These are phyloP conservation scores for Catunica adiposa DNA, from an alignment of 2,329 filamentous ascomycete species.

Conservation along the genomic window DNA sequence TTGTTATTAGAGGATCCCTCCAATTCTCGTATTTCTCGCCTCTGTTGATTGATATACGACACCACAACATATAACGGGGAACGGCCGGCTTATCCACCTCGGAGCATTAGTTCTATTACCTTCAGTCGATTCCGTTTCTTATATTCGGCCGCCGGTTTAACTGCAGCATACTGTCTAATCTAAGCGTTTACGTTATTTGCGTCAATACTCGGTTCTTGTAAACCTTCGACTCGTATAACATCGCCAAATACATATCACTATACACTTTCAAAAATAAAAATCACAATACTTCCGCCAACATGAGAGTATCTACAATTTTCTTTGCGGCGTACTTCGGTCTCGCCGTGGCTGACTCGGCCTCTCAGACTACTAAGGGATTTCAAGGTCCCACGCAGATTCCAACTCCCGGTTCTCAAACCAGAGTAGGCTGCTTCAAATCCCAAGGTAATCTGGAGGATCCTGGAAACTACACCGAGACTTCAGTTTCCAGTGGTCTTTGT, in stretches of 20 bases:
- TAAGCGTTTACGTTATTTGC: neutral
- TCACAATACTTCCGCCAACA: neutral
- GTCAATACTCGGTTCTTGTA: neutral
- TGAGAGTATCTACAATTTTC: conserved; percentile 12
- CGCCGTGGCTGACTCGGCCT: conserved; percentile 2
- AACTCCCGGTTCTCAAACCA: conserved; percentile 23
- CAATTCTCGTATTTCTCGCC: conserved; percentile 6
- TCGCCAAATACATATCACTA: neutral
- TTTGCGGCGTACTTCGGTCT: neutral
- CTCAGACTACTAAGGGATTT: conserved; percentile 19
- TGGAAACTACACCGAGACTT: conserved; percentile 15
- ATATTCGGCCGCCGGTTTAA: neutral
- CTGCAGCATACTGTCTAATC: neutral
- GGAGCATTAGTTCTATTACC: conserved; percentile 4
- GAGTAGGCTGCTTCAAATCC: conserved; percentile 36
- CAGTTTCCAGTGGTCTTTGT: conserved; percentile 28
- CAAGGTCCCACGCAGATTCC: conserved; percentile 23
- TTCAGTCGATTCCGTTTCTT: neutral
- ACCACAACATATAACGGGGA: conserved; percentile 8
- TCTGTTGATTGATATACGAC: conserved; percentile 1
- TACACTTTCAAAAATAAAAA: neutral
- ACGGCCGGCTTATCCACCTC: conserved; percentile 12
- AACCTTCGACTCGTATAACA: neutral
- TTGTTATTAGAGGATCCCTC: too few species aligned
- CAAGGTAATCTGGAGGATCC: conserved; percentile 25